These are phyloP conservation scores for Capsicum baccatum DNA, from an alignment of 257 asterid species.

Conservation along the genomic window DNA sequence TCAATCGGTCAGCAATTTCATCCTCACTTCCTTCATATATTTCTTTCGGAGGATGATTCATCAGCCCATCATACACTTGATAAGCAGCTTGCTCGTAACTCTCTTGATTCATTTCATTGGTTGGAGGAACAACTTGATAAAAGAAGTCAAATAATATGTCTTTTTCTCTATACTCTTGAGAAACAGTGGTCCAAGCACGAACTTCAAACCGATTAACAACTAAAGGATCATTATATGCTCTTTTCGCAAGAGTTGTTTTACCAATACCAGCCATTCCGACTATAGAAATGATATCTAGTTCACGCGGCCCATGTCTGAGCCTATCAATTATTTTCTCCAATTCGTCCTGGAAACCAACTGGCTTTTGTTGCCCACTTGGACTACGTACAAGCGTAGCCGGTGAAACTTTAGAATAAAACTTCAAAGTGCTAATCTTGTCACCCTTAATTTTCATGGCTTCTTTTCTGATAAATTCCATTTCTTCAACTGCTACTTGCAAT, in stretches of 20 bases:
- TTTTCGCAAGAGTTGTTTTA: constrained; percentile 41
- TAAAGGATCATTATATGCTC: constrained; percentile 35
- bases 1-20: constrained; percentile 32
- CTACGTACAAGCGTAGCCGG: neutral
- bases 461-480: constrained; percentile 28
- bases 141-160: constrained; percentile 30
- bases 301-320: constrained; percentile 29
- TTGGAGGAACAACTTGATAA: constrained; percentile 30
- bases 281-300: constrained; percentile 34
- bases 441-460: constrained; percentile 19
- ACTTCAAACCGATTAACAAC: constrained; percentile 37
- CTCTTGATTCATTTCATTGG: constrained; percentile 21
- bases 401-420: neutral
- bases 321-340: constrained; percentile 36
- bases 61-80: constrained; percentile 1
- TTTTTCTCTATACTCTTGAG: constrained; percentile 37
- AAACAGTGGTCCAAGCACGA: constrained; percentile 44
- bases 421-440: constrained; percentile 23
- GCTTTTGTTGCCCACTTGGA: constrained; percentile 27
- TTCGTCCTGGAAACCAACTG: constrained; percentile 40
- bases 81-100: constrained; percentile 10
- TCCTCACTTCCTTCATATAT: neutral
- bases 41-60: neutral
- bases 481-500: constrained; percentile 24
- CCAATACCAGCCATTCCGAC: constrained; percentile 40